A percentile compares a stretch with the other conserved stretches of the same genome.
Evolutionary conservation across 129 eudicot species (phyloP).

Genomic region (Pulicaria dysenterica): DNA sequence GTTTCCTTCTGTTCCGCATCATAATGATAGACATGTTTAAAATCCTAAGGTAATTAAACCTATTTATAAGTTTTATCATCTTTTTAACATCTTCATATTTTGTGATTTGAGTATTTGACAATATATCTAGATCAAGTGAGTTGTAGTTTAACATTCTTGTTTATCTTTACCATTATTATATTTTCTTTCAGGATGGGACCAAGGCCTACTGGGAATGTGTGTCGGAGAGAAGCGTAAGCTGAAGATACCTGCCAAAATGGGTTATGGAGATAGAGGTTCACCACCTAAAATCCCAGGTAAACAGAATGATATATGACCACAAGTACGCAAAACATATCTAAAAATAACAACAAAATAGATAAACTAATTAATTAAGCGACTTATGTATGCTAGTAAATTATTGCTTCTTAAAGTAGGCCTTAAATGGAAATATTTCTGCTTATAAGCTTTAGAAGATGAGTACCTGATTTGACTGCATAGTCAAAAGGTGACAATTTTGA

Average conservation of each 20-base stretch:
- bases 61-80: not conserved
- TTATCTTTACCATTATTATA: not conserved
- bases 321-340: not conserved
- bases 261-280: slow-evolving; percentile 90
- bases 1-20: slow-evolving; percentile 1
- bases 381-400: not conserved
- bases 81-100: not conserved
- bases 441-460: not conserved
- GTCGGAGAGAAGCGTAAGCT: slow-evolving; percentile 91
- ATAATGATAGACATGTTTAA: not conserved
- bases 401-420: not conserved
- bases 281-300: slow-evolving; percentile 97
- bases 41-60: not conserved
- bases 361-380: not conserved
- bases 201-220: slow-evolving; percentile 94
- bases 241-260: slow-evolving; percentile 94
- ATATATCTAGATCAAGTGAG: not conserved
- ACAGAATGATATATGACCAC: not conserved
- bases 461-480: not conserved
- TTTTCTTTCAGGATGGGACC: slow-evolving; percentile 95
- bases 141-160: not conserved
- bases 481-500: not conserved
- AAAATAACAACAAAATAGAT: not conserved
- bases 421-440: not conserved
- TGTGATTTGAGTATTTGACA: too few species aligned